These are phyloP conservation scores for Takashimella tepidaria DNA, from an alignment of 1,284 basidiomycete genomes.

Conservation along the genomic window DNA sequence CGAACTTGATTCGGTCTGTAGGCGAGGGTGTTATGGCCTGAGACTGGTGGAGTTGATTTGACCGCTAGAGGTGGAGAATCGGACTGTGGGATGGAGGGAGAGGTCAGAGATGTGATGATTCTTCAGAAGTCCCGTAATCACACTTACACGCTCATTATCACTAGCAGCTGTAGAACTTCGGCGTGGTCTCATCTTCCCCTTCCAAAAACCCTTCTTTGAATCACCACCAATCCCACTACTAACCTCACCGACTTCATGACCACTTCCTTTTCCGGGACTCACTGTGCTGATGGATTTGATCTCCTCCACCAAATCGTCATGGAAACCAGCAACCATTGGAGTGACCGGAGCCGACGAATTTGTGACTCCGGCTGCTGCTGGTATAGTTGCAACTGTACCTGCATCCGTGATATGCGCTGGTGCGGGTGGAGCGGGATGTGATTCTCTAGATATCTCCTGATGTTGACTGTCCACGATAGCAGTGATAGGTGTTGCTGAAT, in stretches of 20 bases:
- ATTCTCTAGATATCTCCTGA: too few species aligned
- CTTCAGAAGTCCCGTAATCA: too few species aligned
- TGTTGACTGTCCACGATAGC: too few species aligned
- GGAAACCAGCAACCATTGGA: neutral
- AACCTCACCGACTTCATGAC: neutral
- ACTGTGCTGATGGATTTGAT: neutral
- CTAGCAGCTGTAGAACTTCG: neutral
- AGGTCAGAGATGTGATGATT: too few species aligned
- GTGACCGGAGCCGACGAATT: too few species aligned
- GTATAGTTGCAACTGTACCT: too few species aligned
- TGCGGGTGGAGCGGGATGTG: too few species aligned
- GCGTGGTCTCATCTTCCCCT: neutral
- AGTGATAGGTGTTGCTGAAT: too few species aligned
- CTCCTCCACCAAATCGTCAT: neutral
- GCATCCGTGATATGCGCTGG: too few species aligned
- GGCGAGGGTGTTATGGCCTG: neutral
- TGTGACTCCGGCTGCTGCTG: too few species aligned
- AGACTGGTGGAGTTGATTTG: neutral
- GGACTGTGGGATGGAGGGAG: too few species aligned
- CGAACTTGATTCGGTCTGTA: conserved; percentile 8
- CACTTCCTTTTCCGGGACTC: neutral
- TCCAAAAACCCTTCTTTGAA: neutral
- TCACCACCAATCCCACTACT: neutral
- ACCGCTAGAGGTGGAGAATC: neutral
- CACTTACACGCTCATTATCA: neutral